Base-by-base conservation (phyloP, 139 green algal species). In the Edaphochlamys debaryana region DNA sequence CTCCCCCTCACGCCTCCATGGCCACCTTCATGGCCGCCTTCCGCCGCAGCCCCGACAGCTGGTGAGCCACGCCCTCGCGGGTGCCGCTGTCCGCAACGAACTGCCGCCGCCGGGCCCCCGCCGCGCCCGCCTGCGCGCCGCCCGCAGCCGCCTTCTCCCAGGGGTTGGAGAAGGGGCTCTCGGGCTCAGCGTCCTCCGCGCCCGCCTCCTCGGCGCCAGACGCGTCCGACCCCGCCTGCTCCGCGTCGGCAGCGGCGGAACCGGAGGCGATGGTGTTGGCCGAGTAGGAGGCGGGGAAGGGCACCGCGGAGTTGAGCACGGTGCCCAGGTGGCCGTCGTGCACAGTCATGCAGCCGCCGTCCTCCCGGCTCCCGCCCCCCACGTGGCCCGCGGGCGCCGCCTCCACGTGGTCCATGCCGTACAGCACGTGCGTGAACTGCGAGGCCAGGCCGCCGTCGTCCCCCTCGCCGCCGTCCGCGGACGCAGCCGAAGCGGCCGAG, bases 31-130 rank as follows among this genome's bases (percentile, higher is more conserved):
- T 60, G 17, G 71, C 42, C 0, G 81, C 81, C 48, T 86, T 86
- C 32, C 81, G 81, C 62, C 81, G 23, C 42, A 86, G 67, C 4
- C 81, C 81, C 25, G 75, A 34, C 37, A 86, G 81, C 71, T 86
- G 81, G 45, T 80, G 70, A 30, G 68, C 70, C 36, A 86, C 42
- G 8, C n/a, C 40, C 71, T 86, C 81, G 20, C 81, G 71, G 1
- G 67, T 34, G 1, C 29, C 62, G 32, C n/a, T 64, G 71, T 81
- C 68, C 2, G 62, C 62, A 4, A 36, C 48, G 62, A 82, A 86
- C 4, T 48, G 27, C 0, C 81, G 60, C 9, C 69, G 80, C 48
- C 27, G 27, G 32, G 38, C 48, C 29, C 2, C 3, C 15, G 4
- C 9, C 0, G 60, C 50, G 23, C 38, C 20, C 58, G 56, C 52